Conservation (phyloP, 306 rosid species). For the Begonia peltatifolia region DNA sequence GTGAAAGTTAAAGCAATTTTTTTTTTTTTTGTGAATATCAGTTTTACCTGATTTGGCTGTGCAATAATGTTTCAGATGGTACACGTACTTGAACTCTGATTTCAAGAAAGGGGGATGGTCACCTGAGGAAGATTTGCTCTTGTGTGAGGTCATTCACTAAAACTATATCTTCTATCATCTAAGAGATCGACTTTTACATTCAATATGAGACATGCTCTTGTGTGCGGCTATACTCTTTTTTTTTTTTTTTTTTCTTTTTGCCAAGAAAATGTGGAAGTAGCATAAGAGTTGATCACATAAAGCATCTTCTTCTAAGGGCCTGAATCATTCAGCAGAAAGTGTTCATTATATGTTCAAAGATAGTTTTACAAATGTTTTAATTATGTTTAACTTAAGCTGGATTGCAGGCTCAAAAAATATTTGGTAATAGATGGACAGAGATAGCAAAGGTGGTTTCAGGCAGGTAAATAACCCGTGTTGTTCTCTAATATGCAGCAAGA, state of each 20-base stretch:
- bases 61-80: slow-evolving; percentile 58
- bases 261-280: too few relatives aligned
- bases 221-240: not conserved
- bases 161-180: too few relatives aligned
- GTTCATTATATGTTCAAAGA: too few relatives aligned
- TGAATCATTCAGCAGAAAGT: too few relatives aligned
- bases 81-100: slow-evolving; percentile 93
- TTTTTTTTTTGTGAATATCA: slow-evolving; percentile 6
- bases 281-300: too few relatives aligned
- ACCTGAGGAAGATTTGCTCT: slow-evolving; percentile 91
- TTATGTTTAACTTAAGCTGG: slow-evolving; percentile 11
- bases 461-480: slow-evolving; percentile 37
- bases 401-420: slow-evolving; percentile 86
- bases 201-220: too few relatives aligned
- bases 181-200: too few relatives aligned
- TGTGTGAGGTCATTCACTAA: slow-evolving; percentile 62
- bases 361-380: too few relatives aligned
- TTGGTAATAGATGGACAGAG: slow-evolving; percentile 98
- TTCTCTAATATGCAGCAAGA: too few relatives aligned
- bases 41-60: slow-evolving; percentile 12
- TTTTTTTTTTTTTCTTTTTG: too few relatives aligned
- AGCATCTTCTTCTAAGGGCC: too few relatives aligned
- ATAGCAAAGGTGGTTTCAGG: slow-evolving; percentile 99
- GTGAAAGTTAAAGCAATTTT: slow-evolving; percentile 29
- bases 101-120: slow-evolving; percentile 99